Evolutionary conservation across 805 yeast species (phyloP).

Genomic region (Ogataea philodendri): DNA sequence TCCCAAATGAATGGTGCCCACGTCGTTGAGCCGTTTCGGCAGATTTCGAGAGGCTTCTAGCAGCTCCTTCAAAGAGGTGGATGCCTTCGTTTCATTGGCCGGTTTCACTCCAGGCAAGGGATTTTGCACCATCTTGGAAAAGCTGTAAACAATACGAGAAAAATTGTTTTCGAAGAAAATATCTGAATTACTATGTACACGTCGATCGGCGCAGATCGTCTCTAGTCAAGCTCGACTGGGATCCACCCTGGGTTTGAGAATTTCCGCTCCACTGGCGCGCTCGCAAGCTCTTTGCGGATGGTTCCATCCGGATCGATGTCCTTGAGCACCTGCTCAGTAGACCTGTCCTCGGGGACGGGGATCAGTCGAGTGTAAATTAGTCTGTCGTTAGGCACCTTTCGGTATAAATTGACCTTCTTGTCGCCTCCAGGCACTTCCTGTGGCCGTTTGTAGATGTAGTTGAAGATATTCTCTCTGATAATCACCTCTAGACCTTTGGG

Average conservation of each 20-base stretch:
- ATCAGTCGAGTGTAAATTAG: slow-evolving; percentile 24
- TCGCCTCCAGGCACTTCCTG: slow-evolving; percentile 20
- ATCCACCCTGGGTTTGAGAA: slow-evolving; percentile 25
- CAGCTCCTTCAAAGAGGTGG: slow-evolving; percentile 57
- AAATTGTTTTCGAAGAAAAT: slow-evolving; percentile 1
- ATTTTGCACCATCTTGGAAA: slow-evolving; percentile 9
- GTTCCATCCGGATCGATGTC: slow-evolving; percentile 19
- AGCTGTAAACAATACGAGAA: slow-evolving; percentile 8
- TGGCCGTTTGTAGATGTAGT: slow-evolving; percentile 30
- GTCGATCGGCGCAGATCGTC: slow-evolving; percentile 8
- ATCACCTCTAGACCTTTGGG: slow-evolving; percentile 55
- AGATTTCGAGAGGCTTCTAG: slow-evolving; percentile 74
- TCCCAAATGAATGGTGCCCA: slow-evolving; percentile 80
- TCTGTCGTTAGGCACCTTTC: slow-evolving; percentile 21
- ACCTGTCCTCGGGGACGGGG: slow-evolving; percentile 17
- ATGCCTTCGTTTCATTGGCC: slow-evolving; percentile 13
- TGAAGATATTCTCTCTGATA: slow-evolving; percentile 40
- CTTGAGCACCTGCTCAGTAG: slow-evolving; percentile 10
- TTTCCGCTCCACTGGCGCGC: neutral
- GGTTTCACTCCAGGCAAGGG: slow-evolving; percentile 5
- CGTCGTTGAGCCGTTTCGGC: slow-evolving; percentile 61
- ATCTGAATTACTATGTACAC: slow-evolving; percentile 4
- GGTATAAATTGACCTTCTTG: slow-evolving; percentile 14
- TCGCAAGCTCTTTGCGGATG: slow-evolving; percentile 1
- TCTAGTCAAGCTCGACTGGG: slow-evolving; percentile 12